phyloP scores from a whole-genome alignment of 352 stramenopile species.

The Phytopythium aichiense region DNA sequence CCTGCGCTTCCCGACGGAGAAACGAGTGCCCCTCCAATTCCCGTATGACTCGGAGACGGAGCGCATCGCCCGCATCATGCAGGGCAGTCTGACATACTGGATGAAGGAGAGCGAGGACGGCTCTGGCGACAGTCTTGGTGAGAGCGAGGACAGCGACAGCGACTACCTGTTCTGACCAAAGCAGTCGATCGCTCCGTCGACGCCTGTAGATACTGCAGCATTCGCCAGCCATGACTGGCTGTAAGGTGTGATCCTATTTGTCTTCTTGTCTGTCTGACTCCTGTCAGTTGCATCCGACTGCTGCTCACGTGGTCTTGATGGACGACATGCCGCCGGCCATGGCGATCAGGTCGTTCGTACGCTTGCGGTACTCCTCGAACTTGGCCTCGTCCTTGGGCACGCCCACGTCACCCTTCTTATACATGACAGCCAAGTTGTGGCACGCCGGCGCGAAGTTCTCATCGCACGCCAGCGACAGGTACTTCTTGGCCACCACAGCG shows the following conservation, averaged over 20 bases:
- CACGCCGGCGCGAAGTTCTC: constrained; percentile 84
- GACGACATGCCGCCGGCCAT: constrained; percentile 59
- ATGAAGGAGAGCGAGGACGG: constrained; percentile 24
- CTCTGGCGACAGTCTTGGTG: background rate
- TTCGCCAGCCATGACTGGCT: background rate
- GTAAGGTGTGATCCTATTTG: background rate
- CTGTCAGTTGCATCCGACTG: background rate
- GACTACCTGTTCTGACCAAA: constrained; percentile 4
- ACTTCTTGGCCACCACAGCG: constrained; percentile 52
- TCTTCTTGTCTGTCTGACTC: background rate
- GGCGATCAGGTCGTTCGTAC: constrained; percentile 71
- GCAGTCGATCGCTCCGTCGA: background rate
- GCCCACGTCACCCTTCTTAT: constrained; percentile 80
- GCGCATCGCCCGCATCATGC: constrained; percentile 79
- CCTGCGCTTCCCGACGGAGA: background rate
- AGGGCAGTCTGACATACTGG: constrained; percentile 62
- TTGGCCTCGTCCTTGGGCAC: constrained; percentile 57
- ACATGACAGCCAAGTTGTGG: constrained; percentile 88
- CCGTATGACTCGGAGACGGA: constrained; percentile 59
- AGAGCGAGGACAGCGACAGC: constrained; percentile 4
- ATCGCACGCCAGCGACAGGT: constrained; percentile 71
- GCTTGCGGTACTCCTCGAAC: constrained; percentile 72
- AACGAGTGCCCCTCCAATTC: constrained; percentile 12
- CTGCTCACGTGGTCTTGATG: constrained; percentile 30
- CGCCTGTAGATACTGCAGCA: background rate